Evolutionary conservation across 2,329 filamentous ascomycete species (phyloP).

Genomic region (Gnomoniopsis sp.): DNA sequence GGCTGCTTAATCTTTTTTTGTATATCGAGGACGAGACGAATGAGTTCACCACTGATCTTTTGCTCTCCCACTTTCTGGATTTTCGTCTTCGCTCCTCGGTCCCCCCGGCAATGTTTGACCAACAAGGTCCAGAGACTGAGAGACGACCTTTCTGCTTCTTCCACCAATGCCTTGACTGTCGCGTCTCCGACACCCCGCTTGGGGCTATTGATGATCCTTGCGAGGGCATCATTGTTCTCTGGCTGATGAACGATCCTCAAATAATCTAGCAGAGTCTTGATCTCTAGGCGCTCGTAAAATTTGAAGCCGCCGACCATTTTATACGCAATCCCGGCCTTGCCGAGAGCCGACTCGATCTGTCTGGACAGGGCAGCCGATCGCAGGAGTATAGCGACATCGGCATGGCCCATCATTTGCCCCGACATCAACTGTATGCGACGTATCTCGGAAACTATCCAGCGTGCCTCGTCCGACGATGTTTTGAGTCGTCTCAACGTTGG

Average conservation of each 20-base stretch:
- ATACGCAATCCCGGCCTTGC: constrained; percentile 79
- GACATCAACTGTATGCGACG: constrained; percentile 66
- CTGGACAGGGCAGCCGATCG: constrained; percentile 79
- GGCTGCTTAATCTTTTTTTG: constrained; percentile 30
- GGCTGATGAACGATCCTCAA: constrained; percentile 80
- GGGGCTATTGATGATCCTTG: constrained; percentile 81
- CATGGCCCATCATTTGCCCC: constrained; percentile 67
- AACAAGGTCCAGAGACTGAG: constrained; percentile 76
- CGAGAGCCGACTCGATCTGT: constrained; percentile 79
- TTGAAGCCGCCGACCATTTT: constrained; percentile 86
- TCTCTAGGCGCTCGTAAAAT: constrained; percentile 89
- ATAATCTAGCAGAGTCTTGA: constrained; percentile 86
- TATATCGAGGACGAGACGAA: constrained; percentile 39
- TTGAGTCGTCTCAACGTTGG: constrained; percentile 78
- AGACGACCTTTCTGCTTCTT: constrained; percentile 69
- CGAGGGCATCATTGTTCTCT: constrained; percentile 80
- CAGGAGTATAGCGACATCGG: constrained; percentile 84
- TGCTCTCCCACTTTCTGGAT: constrained; percentile 50
- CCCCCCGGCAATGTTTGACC: constrained; percentile 49
- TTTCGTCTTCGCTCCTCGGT: constrained; percentile 43
- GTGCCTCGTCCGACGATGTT: constrained; percentile 68
- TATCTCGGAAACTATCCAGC: constrained; percentile 87
- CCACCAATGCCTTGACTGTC: constrained; percentile 70
- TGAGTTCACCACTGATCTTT: constrained; percentile 48
- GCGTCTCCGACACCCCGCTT: constrained; percentile 75